These are phyloP conservation scores for Vitis cinerea DNA, from an alignment of 164 flowering plant species.

Conservation along the genomic window DNA sequence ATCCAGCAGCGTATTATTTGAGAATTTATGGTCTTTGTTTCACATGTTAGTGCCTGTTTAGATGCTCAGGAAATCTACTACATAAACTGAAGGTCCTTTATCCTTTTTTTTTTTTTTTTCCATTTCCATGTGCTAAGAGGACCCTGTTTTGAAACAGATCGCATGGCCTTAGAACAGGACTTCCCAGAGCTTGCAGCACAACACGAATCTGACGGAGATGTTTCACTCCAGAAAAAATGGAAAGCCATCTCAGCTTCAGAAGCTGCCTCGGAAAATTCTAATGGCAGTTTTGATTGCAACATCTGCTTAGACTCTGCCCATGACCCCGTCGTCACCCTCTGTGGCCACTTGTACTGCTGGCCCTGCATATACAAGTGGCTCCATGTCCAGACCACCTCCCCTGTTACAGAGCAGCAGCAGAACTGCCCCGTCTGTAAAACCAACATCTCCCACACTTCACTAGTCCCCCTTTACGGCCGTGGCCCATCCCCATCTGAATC, in stretches of 20 bases:
- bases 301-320: constrained; percentile 72
- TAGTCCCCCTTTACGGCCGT: constrained; percentile 81
- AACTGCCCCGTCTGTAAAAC: constrained; percentile 78
- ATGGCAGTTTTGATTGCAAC: constrained; percentile 71
- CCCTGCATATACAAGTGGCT: constrained; percentile 90
- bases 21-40: too few relatives aligned
- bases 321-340: constrained; percentile 84
- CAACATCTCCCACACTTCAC: constrained; percentile 38
- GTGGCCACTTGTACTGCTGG: constrained; percentile 93
- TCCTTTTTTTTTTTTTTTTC: too few relatives aligned
- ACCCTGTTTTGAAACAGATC: constrained; percentile 9
- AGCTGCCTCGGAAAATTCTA: constrained; percentile 19
- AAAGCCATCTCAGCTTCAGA: constrained; percentile 24
- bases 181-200: constrained; percentile 17
- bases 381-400: constrained; percentile 32
- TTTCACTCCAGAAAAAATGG: constrained; percentile 25
- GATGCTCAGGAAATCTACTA: too few relatives aligned
- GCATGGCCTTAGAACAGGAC: constrained; percentile 25
- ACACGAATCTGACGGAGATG: constrained; percentile 18
- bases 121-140: neutral
- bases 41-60: too few relatives aligned
- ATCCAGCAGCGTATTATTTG: too few relatives aligned
- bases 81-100: too few relatives aligned
- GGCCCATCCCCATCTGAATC: constrained; percentile 34
- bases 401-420: constrained; percentile 25